Conservation (phyloP, 129 eudicot species). For the Centella asiatica region DNA sequence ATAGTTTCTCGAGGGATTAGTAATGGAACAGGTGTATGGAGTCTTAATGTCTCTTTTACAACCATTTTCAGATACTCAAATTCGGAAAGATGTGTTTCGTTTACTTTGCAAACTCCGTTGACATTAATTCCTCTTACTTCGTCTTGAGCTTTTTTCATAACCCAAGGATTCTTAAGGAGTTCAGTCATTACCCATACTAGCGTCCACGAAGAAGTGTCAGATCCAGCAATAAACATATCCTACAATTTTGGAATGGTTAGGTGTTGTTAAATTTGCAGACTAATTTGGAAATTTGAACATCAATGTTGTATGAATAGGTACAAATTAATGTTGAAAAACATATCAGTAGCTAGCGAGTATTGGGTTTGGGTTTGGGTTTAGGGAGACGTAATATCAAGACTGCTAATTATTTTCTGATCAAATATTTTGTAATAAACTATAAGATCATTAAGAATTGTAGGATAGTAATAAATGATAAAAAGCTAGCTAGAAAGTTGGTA, state of each 20-base stretch:
- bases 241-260: too few species aligned
- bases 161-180: conserved; percentile 15
- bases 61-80: conserved; percentile 12
- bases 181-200: conserved; percentile 25
- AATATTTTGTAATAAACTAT: too few species aligned
- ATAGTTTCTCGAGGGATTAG: conserved; percentile 22
- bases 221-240: conserved; percentile 23
- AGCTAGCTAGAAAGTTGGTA: too few species aligned
- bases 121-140: conserved; percentile 10
- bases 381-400: too few species aligned
- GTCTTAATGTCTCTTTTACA: conserved; percentile 19
- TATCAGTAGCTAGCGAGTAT: too few species aligned
- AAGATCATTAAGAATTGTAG: too few species aligned
- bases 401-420: too few species aligned
- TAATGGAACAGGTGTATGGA: conserved; percentile 23
- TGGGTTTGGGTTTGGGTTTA: too few species aligned
- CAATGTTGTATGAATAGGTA: too few species aligned
- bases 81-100: conserved; percentile 11
- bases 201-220: conserved; percentile 10
- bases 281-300: too few species aligned
- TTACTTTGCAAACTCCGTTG: conserved; percentile 6
- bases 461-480: too few species aligned
- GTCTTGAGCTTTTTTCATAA: conserved; percentile 13
- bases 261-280: not conserved
- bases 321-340: too few species aligned